Evolutionary conservation across 805 yeast species (phyloP).

Genomic region (Wickerhamomyces chambardii): DNA sequence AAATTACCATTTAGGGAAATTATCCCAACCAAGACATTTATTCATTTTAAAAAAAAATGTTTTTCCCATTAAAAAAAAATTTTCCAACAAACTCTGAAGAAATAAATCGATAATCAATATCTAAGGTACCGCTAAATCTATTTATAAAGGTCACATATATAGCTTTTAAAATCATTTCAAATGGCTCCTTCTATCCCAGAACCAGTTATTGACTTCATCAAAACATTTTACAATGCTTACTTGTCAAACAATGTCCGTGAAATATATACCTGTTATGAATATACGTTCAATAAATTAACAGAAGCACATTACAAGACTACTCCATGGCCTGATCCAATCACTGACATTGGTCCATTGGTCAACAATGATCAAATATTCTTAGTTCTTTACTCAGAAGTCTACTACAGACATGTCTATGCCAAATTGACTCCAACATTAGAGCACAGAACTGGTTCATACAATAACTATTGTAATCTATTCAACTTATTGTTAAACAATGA

Average conservation of each 20-base stretch:
- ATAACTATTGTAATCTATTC: slow-evolving; percentile 39
- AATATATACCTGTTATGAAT: slow-evolving; percentile 34
- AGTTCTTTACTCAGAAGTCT: slow-evolving; percentile 37
- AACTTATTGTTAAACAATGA: slow-evolving; percentile 32
- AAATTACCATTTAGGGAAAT: too few species aligned
- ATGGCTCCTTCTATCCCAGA: slow-evolving; percentile 29
- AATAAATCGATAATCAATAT: too few species aligned
- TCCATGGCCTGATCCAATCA: slow-evolving; percentile 37
- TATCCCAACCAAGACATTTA: too few species aligned
- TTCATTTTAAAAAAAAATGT: too few species aligned
- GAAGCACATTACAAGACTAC: slow-evolving; percentile 32
- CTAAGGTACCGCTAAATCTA: too few species aligned
- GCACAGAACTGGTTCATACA: slow-evolving; percentile 36
- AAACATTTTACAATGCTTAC: slow-evolving; percentile 31
- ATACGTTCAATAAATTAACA: slow-evolving; percentile 33
- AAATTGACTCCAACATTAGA: slow-evolving; percentile 31
- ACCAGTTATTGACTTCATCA: slow-evolving; percentile 31
- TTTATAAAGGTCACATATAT: too few species aligned
- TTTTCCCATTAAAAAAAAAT: too few species aligned
- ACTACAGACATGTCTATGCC: slow-evolving; percentile 41
- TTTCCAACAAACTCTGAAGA: too few species aligned
- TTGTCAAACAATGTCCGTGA: slow-evolving; percentile 34
- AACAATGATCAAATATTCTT: slow-evolving; percentile 34
- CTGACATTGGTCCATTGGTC: slow-evolving; percentile 32
- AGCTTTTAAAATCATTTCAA: too few species aligned